Evolutionary conservation across 495 filamentous ascomycete genomes (phyloP), one percentile per base, ranked within the genome.

Genomic region (Penicillium simplicissimum): DNA sequence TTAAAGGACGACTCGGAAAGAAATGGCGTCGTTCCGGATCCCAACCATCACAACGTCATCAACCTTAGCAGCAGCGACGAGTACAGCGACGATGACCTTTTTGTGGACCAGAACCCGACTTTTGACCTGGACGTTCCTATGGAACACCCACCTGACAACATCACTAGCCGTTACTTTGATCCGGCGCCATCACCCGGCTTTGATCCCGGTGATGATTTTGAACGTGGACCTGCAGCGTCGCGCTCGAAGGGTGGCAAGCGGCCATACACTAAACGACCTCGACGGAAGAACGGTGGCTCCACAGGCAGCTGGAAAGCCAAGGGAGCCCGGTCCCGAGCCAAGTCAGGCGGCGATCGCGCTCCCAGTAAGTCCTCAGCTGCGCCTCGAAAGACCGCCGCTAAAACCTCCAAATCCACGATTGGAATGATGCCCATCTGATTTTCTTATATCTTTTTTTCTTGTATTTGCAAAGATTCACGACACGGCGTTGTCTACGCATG

Each of bases 31-130:
- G 75, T 80, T n/a, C 78, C 77, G 28, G 79, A 81, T 56, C 82
- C 81, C 7, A 85, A 88, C 59, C 83, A 86, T 59, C 78, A 81
- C 62, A 86, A 87, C 61, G 83, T 92, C 19, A 88, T 92, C 64
- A 83, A 88, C 61, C 78, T 89, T 31, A 80, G 87, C 64, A 88
- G 85, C 60, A 82, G 81, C 35, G 87, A 89, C 42, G 87, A 89
- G 37, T 81, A 74, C 58, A 80, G 84, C 28, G 80, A 81, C 37
- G 77, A 77, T 33, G 79, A 82, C 43, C 63, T 80, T 47, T 72
- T 76, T 19, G 61, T 63, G 21, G 75, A 77, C 25, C 74, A 82
- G 15, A 70, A 69, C 10, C 73, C 76, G 9, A 75, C 71, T 13
- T 67, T 77, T 28, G 73, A 75, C 35, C 58, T 74, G 9, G 74